Conservation (phyloP, 2,329 filamentous ascomycete genomes). For the Nemania abortiva region DNA sequence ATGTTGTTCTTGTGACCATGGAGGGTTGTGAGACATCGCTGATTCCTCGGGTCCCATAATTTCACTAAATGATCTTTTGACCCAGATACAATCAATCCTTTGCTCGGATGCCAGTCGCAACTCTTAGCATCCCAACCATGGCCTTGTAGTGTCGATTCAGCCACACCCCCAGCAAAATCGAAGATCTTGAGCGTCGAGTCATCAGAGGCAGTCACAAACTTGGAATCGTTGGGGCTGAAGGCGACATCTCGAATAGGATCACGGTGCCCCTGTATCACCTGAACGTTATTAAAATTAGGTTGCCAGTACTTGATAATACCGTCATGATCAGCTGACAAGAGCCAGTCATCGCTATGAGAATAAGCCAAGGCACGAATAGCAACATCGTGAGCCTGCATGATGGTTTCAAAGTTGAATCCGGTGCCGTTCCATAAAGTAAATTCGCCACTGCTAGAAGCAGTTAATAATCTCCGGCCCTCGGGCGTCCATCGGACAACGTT, state of each 20-base stretch:
- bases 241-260: constrained; percentile 92
- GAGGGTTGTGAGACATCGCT: constrained; percentile 89
- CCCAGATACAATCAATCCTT: constrained; percentile 92
- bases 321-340: constrained; percentile 94
- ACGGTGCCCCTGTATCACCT: constrained; percentile 90
- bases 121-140: constrained; percentile 98
- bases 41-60: constrained; percentile 95
- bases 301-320: constrained; percentile 99
- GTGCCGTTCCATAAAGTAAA: constrained; percentile 99
- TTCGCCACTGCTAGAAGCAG: constrained; percentile 94
- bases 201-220: constrained; percentile 96
- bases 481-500: constrained; percentile 98
- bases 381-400: constrained; percentile 96
- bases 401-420: constrained; percentile 99
- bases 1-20: constrained; percentile 98
- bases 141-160: constrained; percentile 87
- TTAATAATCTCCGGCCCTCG: constrained; percentile 90
- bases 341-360: constrained; percentile 96
- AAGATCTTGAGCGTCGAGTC: constrained; percentile 95
- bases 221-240: constrained; percentile 93
- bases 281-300: constrained; percentile 98
- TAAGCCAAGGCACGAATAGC: constrained; percentile 87
- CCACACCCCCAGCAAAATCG: constrained; percentile 88
- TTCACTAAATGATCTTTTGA: constrained; percentile 98
- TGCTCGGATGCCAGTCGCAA: constrained; percentile 97